Base-by-base conservation (phyloP, 805 yeast genomes). In the Scheffersomyces stipitis region DNA sequence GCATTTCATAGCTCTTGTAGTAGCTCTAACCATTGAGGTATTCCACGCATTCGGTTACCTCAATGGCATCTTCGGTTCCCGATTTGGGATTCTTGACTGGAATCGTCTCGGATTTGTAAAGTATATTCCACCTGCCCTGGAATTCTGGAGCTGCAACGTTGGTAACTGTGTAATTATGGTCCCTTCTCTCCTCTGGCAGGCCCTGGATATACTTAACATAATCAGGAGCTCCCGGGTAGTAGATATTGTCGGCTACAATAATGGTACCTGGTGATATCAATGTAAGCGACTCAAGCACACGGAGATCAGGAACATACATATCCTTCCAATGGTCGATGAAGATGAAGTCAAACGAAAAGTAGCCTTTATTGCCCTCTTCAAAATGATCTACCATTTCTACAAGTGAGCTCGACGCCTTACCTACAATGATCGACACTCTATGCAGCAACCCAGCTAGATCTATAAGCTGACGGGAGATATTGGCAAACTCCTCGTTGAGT, bases 261-360 rank as follows among this genome's bases (percentile, higher is more conserved):
- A 54, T 41, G 1, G 76, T 58, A 0, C 73, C 76, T 5, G 63
- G 64, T 0, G 58, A 62, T 29, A 72, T 52, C 34, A 69, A 51
- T 10, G 65, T 62, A 29, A 66, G 43, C 0, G 71, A 44, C 41
- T 72, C 78, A 26, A 70, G 43, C 3, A 68, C 57, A 23, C 76
- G 49, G 22, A 70, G 49, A 38, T 71, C 75, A 4, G 74, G 66
- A 16, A 68, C 54, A 41, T 69, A 72, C 31, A 45, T 31, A 12
- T 56, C 56, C 36, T 65, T 64, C 48, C 56, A 49, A 41, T 71
- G 76, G 46, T 72, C 72, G 31, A 72, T 54, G 35, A 72, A 62
- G 3, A 66, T 47, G 27, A 70, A 48, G 36, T 69, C 74, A 1
- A 64, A 44, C 1, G 63, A 44, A 3, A 41, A 37, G 36, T 39